These are phyloP conservation scores for Lentinula raphanica DNA, from an alignment of 768 basidiomycete species.

Conservation along the genomic window DNA sequence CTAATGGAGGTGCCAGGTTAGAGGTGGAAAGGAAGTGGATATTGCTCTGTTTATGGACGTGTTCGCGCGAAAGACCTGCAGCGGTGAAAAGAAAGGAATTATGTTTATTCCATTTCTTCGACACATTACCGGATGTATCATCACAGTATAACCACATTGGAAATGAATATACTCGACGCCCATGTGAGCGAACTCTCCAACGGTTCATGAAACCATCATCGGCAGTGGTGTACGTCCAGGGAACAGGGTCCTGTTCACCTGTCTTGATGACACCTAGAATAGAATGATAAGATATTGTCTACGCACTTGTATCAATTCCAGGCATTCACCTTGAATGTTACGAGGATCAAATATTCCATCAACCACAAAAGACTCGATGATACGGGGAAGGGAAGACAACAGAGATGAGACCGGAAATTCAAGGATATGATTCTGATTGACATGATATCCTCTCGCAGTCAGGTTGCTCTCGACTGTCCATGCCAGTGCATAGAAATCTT, in stretches of 20 bases:
- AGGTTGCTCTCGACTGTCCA: neutral
- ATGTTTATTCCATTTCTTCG: constrained; percentile 16
- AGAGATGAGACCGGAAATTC: too few species aligned
- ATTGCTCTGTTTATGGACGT: neutral
- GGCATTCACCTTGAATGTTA: too few species aligned
- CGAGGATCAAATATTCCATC: too few species aligned
- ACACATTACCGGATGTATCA: constrained; percentile 22
- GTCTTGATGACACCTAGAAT: neutral
- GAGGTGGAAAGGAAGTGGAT: too few species aligned
- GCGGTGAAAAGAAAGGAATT: constrained; percentile 12
- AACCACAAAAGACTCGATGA: too few species aligned
- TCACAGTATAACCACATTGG: constrained; percentile 10
- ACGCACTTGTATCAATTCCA: too few species aligned
- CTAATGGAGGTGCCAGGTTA: constrained; percentile 13
- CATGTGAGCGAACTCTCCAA: neutral
- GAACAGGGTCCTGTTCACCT: neutral
- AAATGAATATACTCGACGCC: neutral
- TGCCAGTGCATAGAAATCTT: neutral
- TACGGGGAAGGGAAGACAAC: too few species aligned
- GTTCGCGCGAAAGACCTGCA: neutral
- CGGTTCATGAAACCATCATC: neutral
- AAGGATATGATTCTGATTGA: too few species aligned
- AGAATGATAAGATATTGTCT: too few species aligned
- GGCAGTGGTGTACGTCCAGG: neutral
- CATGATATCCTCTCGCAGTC: neutral